These are phyloP conservation scores for Aphanocladium album DNA, from an alignment of 2,329 filamentous ascomycete species.

Conservation along the genomic window DNA sequence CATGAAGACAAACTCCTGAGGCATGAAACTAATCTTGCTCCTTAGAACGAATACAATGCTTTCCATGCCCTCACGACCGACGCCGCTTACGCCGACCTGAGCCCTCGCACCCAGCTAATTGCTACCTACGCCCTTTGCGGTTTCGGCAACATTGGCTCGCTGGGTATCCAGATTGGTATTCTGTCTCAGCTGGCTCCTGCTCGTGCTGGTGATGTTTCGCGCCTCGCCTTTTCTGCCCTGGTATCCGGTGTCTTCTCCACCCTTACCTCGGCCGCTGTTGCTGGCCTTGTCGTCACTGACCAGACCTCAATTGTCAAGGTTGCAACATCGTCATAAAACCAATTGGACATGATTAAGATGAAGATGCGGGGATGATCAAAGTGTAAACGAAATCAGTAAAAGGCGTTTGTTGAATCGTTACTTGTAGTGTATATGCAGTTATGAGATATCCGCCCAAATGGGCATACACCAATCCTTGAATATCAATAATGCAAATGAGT, in stretches of 20 bases:
- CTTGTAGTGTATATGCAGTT: constrained; percentile 9
- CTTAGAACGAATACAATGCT: constrained; percentile 71
- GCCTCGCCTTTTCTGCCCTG: constrained; percentile 71
- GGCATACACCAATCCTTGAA: not conserved
- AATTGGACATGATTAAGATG: not conserved
- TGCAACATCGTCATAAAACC: not conserved
- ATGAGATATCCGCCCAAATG: constrained; percentile 7
- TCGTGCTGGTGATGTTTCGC: constrained; percentile 68
- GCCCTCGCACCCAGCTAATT: constrained; percentile 69
- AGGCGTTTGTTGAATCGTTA: not conserved
- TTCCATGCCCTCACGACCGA: constrained; percentile 56
- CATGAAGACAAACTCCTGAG: not conserved
- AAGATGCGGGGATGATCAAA: not conserved
- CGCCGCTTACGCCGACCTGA: constrained; percentile 52
- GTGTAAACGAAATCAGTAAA: not conserved
- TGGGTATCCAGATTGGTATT: constrained; percentile 87
- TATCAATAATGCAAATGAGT: not conserved
- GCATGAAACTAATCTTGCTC: not conserved
- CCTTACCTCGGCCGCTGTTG: constrained; percentile 71
- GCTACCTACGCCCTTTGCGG: constrained; percentile 81
- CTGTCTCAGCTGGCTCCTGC: constrained; percentile 73
- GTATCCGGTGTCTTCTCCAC: constrained; percentile 74
- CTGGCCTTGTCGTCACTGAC: constrained; percentile 66
- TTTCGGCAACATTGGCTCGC: constrained; percentile 80
- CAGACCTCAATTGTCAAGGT: constrained; percentile 23